phyloP scores from a whole-genome alignment of 805 yeast genomes.

The Hanseniaspora guilliermondii region DNA sequence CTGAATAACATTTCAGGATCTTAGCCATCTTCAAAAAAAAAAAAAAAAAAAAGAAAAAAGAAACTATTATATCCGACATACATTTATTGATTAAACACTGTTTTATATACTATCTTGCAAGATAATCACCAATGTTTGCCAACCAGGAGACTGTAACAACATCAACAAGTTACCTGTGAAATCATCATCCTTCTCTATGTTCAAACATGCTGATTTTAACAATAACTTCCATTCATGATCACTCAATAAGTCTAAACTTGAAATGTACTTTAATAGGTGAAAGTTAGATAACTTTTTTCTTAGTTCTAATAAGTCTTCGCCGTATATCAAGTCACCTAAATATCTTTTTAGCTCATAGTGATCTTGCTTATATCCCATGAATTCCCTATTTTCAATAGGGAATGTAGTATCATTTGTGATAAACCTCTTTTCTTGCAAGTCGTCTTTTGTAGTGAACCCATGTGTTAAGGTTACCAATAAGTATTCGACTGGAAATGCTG shows the following conservation, averaged over 20 bases:
- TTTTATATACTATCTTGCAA: constrained; percentile 25
- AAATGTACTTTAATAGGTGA: constrained; percentile 56
- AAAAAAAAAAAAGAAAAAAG: not conserved
- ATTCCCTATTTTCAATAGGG: constrained; percentile 70
- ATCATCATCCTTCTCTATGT: constrained; percentile 32
- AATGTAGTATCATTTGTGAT: constrained; percentile 40
- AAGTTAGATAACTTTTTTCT: constrained; percentile 48
- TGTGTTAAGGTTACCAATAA: constrained; percentile 77
- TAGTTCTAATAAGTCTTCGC: constrained; percentile 26
- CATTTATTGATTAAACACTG: not conserved
- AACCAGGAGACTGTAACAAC: constrained; percentile 42
- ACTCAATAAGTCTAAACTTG: constrained; percentile 45
- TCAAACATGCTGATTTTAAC: constrained; percentile 35
- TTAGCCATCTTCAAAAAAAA: not conserved
- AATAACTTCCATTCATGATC: constrained; percentile 42
- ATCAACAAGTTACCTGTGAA: constrained; percentile 35
- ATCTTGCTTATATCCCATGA: constrained; percentile 63
- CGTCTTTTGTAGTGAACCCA: constrained; percentile 62
- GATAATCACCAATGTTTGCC: constrained; percentile 67
- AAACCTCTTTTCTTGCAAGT: constrained; percentile 20
- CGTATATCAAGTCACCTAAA: constrained; percentile 27
- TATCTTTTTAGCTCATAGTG: constrained; percentile 41
- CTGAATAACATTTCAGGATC: not conserved
- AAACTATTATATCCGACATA: not conserved
- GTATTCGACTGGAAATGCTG: constrained; percentile 88